phyloP scores from a whole-genome alignment of 306 rosid species.

The Acacia acuminata region DNA sequence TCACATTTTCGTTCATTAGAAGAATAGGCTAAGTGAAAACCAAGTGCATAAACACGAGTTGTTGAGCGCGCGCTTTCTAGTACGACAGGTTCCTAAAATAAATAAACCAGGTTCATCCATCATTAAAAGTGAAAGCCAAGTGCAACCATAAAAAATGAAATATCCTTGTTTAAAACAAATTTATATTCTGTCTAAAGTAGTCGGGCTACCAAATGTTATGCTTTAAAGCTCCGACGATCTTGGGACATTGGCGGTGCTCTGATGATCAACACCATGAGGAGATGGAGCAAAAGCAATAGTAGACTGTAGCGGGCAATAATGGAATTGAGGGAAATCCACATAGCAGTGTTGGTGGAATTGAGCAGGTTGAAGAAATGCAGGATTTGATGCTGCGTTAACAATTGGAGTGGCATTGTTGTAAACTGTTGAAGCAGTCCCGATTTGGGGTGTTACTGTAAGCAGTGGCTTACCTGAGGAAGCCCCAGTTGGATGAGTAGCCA shows the following conservation, averaged over 20 bases:
- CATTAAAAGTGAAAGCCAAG: neutral
- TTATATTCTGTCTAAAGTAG: too few species aligned
- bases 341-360: neutral
- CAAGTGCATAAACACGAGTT: neutral
- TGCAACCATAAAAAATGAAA: neutral
- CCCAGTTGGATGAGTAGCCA: neutral
- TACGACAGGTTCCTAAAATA: neutral
- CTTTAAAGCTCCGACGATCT: too few species aligned
- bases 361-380: neutral
- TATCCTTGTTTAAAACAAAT: neutral
- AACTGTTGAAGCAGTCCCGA: neutral
- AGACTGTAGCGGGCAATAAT: neutral
- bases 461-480: neutral
- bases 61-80: neutral
- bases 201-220: too few species aligned
- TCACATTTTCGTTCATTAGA: neutral
- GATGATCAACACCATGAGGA: neutral
- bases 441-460: neutral
- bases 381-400: neutral
- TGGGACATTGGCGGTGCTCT: neutral
- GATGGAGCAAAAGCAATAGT: neutral
- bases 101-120: neutral
- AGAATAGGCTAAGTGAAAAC: neutral
- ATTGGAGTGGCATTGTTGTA: neutral
- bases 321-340: neutral